These are phyloP conservation scores for Helotiales sp. DNA, from an alignment of 2,329 filamentous ascomycete species.

Conservation along the genomic window DNA sequence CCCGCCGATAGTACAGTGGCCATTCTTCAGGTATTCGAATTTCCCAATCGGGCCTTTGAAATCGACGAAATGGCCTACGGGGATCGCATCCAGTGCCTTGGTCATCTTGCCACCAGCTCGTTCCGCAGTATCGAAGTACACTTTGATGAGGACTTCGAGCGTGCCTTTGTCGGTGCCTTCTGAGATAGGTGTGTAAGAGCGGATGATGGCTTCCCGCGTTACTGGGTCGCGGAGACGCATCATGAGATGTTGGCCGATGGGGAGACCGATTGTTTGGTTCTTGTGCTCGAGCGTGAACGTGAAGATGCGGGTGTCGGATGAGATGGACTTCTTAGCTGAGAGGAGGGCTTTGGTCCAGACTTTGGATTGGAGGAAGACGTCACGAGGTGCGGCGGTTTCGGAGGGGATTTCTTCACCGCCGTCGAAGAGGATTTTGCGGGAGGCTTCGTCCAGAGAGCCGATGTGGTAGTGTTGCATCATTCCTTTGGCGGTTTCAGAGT, in stretches of 20 bases:
- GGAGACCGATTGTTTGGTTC: conserved; percentile 73
- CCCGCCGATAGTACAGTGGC: conserved; percentile 65
- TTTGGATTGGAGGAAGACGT: conserved; percentile 73
- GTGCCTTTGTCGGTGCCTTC: conserved; percentile 63
- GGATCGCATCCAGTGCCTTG: conserved; percentile 73
- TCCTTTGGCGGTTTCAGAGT: conserved; percentile 87
- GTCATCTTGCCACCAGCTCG: conserved; percentile 80
- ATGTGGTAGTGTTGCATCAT: conserved; percentile 91
- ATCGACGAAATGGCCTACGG: conserved; percentile 74
- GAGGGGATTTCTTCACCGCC: conserved; percentile 45
- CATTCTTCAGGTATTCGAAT: conserved; percentile 77
- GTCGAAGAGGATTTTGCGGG: conserved; percentile 57
- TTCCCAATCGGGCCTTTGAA: conserved; percentile 90
- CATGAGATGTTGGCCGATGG: conserved; percentile 86
- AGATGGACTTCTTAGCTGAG: conserved; percentile 69
- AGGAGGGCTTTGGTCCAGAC: conserved; percentile 77
- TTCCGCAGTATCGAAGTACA: conserved; percentile 69
- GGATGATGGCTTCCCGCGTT: conserved; percentile 74
- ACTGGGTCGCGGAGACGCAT: conserved; percentile 77
- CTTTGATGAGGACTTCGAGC: conserved; percentile 79
- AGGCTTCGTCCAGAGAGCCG: conserved; percentile 70
- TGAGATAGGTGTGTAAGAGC: conserved; percentile 86
- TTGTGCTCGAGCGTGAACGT: conserved; percentile 77
- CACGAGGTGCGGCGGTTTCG: conserved; percentile 55
- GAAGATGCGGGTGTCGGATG: conserved; percentile 81